A percentile compares a stretch with the other conserved stretches of the same genome.
These are phyloP conservation scores for Pinus tabuliformis DNA, from an alignment of 75 land plant genomes.

Conservation along the genomic window DNA sequence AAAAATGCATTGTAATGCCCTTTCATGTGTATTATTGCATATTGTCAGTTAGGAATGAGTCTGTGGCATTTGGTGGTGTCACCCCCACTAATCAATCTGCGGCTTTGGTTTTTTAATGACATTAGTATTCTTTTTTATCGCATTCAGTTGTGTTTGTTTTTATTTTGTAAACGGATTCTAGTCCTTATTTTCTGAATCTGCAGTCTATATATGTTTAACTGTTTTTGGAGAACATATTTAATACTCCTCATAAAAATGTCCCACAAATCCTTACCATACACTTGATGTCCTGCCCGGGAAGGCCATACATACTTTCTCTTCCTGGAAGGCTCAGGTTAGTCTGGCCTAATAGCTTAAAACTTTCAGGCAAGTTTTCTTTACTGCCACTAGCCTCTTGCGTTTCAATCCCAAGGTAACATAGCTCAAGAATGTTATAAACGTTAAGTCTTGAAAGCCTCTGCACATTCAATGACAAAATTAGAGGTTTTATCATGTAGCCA, in stretches of 20 bases:
- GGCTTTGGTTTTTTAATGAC: too few species aligned
- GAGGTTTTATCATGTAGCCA: not conserved
- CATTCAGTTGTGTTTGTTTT: not conserved
- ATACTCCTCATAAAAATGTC: too few species aligned
- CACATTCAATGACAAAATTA: not conserved
- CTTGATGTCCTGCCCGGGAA: too few species aligned
- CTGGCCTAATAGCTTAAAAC: slow-evolving; percentile 71
- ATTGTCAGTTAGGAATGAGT: not conserved
- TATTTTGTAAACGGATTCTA: too few species aligned
- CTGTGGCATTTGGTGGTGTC: not conserved
- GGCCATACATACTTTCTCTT: slow-evolving; percentile 84
- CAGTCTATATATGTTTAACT: too few species aligned
- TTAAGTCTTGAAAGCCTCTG: slow-evolving; percentile 62
- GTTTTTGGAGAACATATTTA: too few species aligned
- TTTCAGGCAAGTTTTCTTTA: slow-evolving; percentile 46
- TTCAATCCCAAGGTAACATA: slow-evolving; percentile 60
- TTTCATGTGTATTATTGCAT: too few species aligned
- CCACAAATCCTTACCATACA: too few species aligned
- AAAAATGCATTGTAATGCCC: not conserved
- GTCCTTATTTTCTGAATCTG: too few species aligned
- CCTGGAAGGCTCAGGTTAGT: slow-evolving; percentile 53
- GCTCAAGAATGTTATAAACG: slow-evolving; percentile 81
- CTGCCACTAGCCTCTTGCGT: not conserved
- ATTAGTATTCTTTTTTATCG: not conserved
- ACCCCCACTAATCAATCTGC: not conserved